These are phyloP conservation scores for Picochlorum sp. DNA, from an alignment of 139 green algal species.

Conservation along the genomic window DNA sequence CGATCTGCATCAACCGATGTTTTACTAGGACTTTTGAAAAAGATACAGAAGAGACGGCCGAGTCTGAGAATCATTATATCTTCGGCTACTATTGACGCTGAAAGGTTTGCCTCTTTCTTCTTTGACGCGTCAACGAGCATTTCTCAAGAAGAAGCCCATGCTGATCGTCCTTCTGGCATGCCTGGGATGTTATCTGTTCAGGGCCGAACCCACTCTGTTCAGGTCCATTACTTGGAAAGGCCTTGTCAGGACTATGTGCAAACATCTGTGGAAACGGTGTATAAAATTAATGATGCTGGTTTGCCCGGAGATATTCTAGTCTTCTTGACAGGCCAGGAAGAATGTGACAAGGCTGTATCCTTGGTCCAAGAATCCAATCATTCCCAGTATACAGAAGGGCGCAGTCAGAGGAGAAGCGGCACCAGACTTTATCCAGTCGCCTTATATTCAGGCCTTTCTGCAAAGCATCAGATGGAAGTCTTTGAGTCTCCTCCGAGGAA, in stretches of 20 bases:
- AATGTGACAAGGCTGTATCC: conserved; percentile 50
- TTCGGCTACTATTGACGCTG: conserved; percentile 79
- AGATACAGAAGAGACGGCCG: conserved; percentile 67
- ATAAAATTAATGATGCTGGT: conserved; percentile 63
- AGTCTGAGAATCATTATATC: conserved; percentile 80
- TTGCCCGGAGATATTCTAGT: conserved; percentile 86
- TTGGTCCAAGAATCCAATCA: conserved; percentile 57
- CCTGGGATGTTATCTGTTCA: conserved; percentile 62
- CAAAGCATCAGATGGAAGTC: conserved; percentile 45
- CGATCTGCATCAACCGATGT: conserved; percentile 75
- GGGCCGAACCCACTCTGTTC: conserved; percentile 61
- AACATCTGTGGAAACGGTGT: conserved; percentile 55
- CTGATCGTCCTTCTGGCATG: conserved; percentile 82
- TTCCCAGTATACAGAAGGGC: conserved; percentile 9
- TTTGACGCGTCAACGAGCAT: conserved; percentile 51
- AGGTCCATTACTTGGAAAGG: conserved; percentile 75
- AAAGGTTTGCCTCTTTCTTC: conserved; percentile 70
- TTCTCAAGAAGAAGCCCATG: conserved; percentile 23
- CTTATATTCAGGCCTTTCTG: conserved; percentile 72
- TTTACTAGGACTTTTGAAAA: conserved; percentile 85
- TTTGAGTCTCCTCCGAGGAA: conserved; percentile 59
- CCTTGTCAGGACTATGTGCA: conserved; percentile 60
- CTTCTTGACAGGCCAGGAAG: conserved; percentile 78
- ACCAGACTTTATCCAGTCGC: conserved; percentile 34
- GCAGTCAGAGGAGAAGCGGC: conserved; percentile 8